A percentile compares a stretch with the other conserved stretches of the same genome.
Conservation (phyloP, 1,284 basidiomycete genomes). For the Naganishia sp. region DNA sequence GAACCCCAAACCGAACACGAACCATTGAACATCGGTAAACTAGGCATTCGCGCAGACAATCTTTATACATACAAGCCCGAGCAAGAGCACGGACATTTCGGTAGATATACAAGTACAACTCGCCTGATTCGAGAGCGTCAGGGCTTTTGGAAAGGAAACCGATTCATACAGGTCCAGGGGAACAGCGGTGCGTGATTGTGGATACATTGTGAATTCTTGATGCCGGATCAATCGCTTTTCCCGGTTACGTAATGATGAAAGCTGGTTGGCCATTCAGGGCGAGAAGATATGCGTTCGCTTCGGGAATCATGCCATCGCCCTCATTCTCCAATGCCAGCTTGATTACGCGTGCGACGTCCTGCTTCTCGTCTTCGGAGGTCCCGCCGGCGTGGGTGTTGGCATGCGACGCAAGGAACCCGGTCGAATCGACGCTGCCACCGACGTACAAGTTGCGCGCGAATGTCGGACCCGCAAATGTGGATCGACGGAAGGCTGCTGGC, state of each 20-base stretch:
- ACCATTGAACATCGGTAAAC: too few species aligned
- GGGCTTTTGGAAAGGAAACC: background rate
- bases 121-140: conserved; percentile 6
- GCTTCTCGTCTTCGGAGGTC: conserved; percentile 26
- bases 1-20: too few species aligned
- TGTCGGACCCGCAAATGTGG: conserved; percentile 28
- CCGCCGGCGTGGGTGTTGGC: background rate
- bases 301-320: conserved; percentile 46
- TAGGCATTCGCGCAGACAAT: too few species aligned
- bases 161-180: background rate
- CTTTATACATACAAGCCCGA: background rate
- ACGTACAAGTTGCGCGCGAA: conserved; percentile 10
- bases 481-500: conserved; percentile 8
- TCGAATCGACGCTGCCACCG: conserved; percentile 2
- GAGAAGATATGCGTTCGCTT: conserved; percentile 51
- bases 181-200: background rate
- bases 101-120: conserved; percentile 7
- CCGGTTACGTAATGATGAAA: conserved; percentile 46
- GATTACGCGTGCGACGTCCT: conserved; percentile 27
- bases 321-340: conserved; percentile 40
- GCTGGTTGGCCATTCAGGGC: conserved; percentile 48
- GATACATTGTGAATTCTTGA: conserved; percentile 10
- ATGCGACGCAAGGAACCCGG: background rate
- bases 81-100: background rate
- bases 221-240: background rate